Base-by-base conservation (phyloP, 2,329 filamentous ascomycete species). In the Colletotrichum musicola region DNA sequence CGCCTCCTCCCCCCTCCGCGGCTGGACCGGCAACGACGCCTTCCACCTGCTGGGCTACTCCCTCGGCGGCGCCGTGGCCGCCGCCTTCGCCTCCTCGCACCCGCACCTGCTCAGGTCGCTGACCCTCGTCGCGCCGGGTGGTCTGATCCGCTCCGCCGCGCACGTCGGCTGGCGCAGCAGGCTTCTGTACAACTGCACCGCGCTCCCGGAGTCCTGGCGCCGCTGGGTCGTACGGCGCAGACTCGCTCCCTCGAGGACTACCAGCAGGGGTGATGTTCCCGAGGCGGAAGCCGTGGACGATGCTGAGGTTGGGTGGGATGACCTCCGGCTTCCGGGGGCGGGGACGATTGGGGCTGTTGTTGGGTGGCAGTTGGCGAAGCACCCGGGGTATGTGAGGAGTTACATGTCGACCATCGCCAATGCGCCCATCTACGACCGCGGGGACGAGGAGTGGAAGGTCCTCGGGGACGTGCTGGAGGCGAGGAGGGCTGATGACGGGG, bases 31-130 rank as follows among this genome's bases (percentile, higher is more conserved):
- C 35, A 80, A 82, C 59, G 81, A 81, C 7, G 84, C 83, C 60
- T 95, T 96, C 77, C 88, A 89, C 69, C 81, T 97, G 6, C 80
- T 94, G 4, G 94, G 93, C 2, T 97, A 96, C 78, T 94, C 92
- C 0, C 84, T 97, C 0, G 93, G 94, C 53, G 94, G 93, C 42
- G 92, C 91, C 14, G 86, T 97, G 47, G 86, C 88, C 1, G 89
- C 89, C 10, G 85, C 89, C 20, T 95, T 96, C 75, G 87, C 92
- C 1, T 85, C 87, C 1, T 89, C 89, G 75, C 93, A 93, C 74
- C 88, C 92, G 0, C 79, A 87, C 44, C 81, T 92, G 47, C 80
- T 95, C 13, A 84, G 85, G 6, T 89, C 86, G 4, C 81, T 94
- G 16, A 83, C 90, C 4, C 84, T 95, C 18, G 79, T 95, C 46